Percentiles rank a stretch among this genome's conserved stretches.
Conservation (phyloP, 2,329 filamentous ascomycete genomes). For the Penicillium sp. region DNA sequence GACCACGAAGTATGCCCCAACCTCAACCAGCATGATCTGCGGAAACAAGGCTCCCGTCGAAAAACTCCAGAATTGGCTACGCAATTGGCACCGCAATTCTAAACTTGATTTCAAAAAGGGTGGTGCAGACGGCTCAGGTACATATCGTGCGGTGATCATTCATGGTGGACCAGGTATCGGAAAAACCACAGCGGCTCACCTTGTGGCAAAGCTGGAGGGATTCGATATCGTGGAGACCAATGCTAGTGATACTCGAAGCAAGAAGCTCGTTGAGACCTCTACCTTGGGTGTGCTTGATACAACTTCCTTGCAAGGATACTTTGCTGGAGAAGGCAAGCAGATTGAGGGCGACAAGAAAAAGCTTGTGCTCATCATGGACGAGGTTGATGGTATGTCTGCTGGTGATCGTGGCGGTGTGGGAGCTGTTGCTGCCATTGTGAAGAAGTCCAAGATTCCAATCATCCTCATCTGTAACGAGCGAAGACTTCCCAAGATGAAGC, state of each 20-base stretch:
- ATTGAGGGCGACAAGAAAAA: slow-evolving; percentile 85
- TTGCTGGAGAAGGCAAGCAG: slow-evolving; percentile 77
- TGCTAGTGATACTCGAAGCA: slow-evolving; percentile 92
- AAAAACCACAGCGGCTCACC: slow-evolving; percentile 94
- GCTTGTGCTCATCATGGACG: slow-evolving; percentile 95
- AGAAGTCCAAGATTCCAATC: slow-evolving; percentile 89
- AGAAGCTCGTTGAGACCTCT: slow-evolving; percentile 87
- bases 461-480: slow-evolving; percentile 99
- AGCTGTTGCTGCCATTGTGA: slow-evolving; percentile 89
- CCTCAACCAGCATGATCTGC: slow-evolving; percentile 81
- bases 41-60: slow-evolving; percentile 92
- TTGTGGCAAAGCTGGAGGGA: slow-evolving; percentile 88
- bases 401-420: slow-evolving; percentile 95
- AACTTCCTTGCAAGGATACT: slow-evolving; percentile 87
- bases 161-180: slow-evolving; percentile 95
- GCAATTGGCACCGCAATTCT: slow-evolving; percentile 75
- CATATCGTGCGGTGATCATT: slow-evolving; percentile 86
- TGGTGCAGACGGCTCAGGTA: slow-evolving; percentile 81
- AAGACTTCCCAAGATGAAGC: slow-evolving; percentile 93
- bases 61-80: slow-evolving; percentile 84
- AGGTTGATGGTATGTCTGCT: slow-evolving; percentile 98
- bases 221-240: slow-evolving; percentile 95
- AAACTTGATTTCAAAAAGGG: slow-evolving; percentile 79
- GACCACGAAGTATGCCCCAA: slow-evolving; percentile 94
- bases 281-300: slow-evolving; percentile 92